Percentiles rank a stretch among this genome's conserved stretches.
phyloP scores from a whole-genome alignment of 163 green algal genomes.

The Chlamydomonas reinhardtii region DNA sequence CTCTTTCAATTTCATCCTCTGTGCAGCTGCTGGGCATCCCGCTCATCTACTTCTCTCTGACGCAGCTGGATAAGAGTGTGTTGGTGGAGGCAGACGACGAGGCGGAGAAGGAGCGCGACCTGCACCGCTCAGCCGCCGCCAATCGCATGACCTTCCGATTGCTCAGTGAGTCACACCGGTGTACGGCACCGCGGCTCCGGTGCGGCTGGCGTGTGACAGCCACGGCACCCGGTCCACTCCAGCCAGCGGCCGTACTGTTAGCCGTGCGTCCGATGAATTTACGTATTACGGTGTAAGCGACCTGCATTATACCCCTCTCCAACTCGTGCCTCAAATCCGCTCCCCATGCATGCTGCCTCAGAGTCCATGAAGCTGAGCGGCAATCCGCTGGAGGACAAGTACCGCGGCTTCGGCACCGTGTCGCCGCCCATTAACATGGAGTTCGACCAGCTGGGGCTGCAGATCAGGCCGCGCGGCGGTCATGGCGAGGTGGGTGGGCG shows the following conservation, averaged over 20 bases:
- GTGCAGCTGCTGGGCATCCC: conserved; percentile 19
- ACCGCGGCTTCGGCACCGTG: conserved; percentile 70
- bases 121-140: conserved; percentile 8
- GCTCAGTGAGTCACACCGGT: conserved; percentile 22
- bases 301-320: too few relatives aligned
- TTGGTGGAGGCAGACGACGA: conserved; percentile 29
- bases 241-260: too few relatives aligned
- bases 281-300: too few relatives aligned
- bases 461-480: conserved; percentile 8
- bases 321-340: too few relatives aligned
- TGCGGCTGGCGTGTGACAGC: too few relatives aligned
- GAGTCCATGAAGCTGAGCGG: conserved; percentile 47
- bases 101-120: background rate
- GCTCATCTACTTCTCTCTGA: conserved; percentile 27
- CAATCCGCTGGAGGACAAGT: conserved; percentile 53
- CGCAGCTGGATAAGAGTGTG: conserved; percentile 25
- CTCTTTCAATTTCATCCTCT: background rate
- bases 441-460: conserved; percentile 72
- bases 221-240: too few relatives aligned
- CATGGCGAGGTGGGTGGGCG: background rate
- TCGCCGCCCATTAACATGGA: conserved; percentile 70
- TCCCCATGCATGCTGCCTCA: too few relatives aligned
- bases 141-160: conserved; percentile 21
- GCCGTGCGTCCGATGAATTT: too few relatives aligned
- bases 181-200: too few relatives aligned